These are phyloP conservation scores for Neostapfia colusana DNA, from an alignment of 176 grass and related monocot genomes.

Conservation along the genomic window DNA sequence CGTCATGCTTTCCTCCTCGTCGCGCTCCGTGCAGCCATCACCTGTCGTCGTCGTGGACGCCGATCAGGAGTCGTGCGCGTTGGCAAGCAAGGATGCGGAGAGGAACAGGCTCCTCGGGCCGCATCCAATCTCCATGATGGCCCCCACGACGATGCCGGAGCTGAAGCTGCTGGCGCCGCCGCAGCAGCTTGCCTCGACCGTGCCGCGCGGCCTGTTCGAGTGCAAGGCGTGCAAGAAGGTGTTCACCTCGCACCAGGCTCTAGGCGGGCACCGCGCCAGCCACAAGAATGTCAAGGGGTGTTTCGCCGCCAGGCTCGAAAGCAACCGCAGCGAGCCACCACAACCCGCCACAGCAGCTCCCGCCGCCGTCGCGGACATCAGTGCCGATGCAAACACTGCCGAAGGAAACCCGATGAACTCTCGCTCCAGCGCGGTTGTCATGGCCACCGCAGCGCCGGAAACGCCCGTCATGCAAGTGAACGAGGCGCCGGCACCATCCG, in stretches of 20 bases:
- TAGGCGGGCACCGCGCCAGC: conserved; percentile 81
- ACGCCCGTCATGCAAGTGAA: conserved; percentile 38
- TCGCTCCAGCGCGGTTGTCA: not conserved
- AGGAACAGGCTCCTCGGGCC: conserved; percentile 5
- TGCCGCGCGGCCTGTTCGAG: conserved; percentile 61
- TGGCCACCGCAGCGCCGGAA: conserved; percentile 13
- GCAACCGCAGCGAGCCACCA: conserved; percentile 16
- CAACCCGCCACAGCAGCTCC: not conserved
- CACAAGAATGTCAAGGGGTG: conserved; percentile 92
- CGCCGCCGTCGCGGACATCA: no score
- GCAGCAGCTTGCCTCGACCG: conserved; percentile 5
- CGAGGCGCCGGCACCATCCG: not conserved
- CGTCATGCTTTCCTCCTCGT: conserved; percentile 54
- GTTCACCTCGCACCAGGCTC: conserved; percentile 80
- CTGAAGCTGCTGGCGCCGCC: conserved; percentile 1
- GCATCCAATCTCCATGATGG: conserved; percentile 17
- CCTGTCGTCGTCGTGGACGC: not conserved
- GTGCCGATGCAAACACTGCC: not conserved
- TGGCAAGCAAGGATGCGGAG: conserved; percentile 39
- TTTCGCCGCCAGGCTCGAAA: conserved; percentile 62
- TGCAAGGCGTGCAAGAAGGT: conserved; percentile 90
- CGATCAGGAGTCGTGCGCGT: conserved; percentile 39
- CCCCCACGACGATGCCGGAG: not conserved
- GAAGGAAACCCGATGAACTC: not conserved
- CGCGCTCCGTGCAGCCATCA: not conserved